Evolutionary conservation across 164 flowering plant genomes (phyloP).

Genomic region (Magnolia changhungtana): DNA sequence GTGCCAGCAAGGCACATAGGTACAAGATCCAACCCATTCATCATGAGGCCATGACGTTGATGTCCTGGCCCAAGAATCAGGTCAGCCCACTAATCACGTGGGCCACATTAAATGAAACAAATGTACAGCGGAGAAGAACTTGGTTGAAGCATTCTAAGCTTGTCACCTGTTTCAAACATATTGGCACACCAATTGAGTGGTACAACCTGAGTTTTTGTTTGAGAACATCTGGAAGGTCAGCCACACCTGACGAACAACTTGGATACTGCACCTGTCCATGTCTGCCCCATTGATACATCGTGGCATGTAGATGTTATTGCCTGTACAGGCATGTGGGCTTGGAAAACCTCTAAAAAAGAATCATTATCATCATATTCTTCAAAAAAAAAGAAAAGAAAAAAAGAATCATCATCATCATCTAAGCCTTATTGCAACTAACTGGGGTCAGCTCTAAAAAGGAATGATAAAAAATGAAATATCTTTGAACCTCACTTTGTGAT

Average conservation of each 20-base stretch:
- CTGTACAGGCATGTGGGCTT: no score
- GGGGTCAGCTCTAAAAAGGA: background rate
- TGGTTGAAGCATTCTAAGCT: background rate
- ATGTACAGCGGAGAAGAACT: background rate
- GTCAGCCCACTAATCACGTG: background rate
- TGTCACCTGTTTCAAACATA: background rate
- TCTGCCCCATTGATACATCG: no score
- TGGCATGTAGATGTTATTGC: no score
- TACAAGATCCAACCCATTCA: background rate
- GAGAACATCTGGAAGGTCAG: background rate
- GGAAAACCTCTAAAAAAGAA: background rate
- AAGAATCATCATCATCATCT: no score
- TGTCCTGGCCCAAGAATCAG: background rate
- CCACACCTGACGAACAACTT: background rate
- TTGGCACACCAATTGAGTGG: background rate
- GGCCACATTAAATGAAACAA: background rate
- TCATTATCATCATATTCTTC: background rate
- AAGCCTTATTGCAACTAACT: no score
- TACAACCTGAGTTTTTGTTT: background rate
- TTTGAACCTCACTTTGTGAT: conserved; percentile 69
- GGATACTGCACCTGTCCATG: background rate
- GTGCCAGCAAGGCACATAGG: background rate
- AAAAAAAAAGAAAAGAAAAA: background rate
- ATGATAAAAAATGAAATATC: background rate
- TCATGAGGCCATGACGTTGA: background rate